A percentile compares a stretch with the other conserved stretches of the same genome.
Conservation (phyloP, 2,329 filamentous ascomycete species). For the Spiromastix sp. region DNA sequence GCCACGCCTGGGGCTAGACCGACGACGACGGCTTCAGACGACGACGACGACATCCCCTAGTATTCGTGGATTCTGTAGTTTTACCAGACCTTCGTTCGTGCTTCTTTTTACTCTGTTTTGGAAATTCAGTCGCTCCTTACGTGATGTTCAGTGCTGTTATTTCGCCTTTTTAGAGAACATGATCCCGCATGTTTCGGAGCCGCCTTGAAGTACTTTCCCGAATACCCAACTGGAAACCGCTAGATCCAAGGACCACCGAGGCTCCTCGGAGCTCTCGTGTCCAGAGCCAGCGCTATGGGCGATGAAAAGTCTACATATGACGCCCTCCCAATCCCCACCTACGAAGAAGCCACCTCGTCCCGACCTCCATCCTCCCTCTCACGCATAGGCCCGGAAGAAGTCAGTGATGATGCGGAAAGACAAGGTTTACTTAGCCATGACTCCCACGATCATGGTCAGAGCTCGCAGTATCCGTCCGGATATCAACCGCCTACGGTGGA, state of each 20-base stretch:
- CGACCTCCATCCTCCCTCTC: slow-evolving; percentile 42
- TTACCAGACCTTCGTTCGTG: no score
- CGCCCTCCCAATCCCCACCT: slow-evolving; percentile 64
- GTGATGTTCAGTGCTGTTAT: no score
- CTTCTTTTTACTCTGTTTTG: no score
- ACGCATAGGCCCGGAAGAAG: slow-evolving; percentile 45
- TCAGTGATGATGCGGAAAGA: slow-evolving; percentile 62
- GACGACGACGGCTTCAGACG: no score
- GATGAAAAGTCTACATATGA: slow-evolving; percentile 50
- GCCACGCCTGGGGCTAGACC: no score
- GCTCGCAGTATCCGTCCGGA: slow-evolving; percentile 14
- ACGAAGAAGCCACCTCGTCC: slow-evolving; percentile 67
- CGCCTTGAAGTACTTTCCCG: slow-evolving; percentile 12
- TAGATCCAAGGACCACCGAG: slow-evolving; percentile 11
- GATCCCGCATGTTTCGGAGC: slow-evolving; percentile 22
- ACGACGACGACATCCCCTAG: no score
- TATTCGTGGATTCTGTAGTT: no score
- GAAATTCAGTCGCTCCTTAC: no score
- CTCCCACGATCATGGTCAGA: slow-evolving; percentile 31
- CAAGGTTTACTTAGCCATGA: slow-evolving; percentile 60
- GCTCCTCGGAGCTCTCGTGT: no score
- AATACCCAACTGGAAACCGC: background rate
- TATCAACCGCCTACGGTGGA: slow-evolving; percentile 79
- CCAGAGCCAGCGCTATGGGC: slow-evolving; percentile 33
- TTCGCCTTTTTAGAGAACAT: slow-evolving; percentile 13